Evolutionary conservation across 2,329 filamentous ascomycete species (phyloP).

Genomic region (Leptographium flavum): DNA sequence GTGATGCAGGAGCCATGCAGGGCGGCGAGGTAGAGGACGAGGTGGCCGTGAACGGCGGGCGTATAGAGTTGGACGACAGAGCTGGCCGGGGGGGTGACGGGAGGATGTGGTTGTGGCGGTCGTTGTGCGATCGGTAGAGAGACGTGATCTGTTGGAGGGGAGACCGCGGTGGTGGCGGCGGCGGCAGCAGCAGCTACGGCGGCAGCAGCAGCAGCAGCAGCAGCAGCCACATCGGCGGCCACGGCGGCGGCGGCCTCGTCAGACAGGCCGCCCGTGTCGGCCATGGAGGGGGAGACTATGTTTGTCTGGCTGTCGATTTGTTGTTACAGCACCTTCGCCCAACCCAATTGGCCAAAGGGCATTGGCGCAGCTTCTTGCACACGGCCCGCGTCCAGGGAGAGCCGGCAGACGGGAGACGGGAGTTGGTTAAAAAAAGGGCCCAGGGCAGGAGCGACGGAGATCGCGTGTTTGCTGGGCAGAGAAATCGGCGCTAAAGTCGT

Average conservation of each 20-base stretch:
- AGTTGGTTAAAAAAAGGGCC: too few relatives aligned
- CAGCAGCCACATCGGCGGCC: not conserved
- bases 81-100: not conserved
- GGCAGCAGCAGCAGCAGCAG: not conserved
- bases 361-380: too few relatives aligned
- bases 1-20: slow-evolving; percentile 46
- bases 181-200: not conserved
- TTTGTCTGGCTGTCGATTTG: too few relatives aligned
- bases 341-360: too few relatives aligned
- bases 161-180: not conserved
- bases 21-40: slow-evolving; percentile 41
- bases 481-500: too few relatives aligned
- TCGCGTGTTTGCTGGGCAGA: too few relatives aligned
- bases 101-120: not conserved
- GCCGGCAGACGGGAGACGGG: too few relatives aligned
- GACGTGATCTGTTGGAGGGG: too few relatives aligned
- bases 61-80: slow-evolving; percentile 22
- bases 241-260: not conserved
- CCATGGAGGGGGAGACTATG: not conserved
- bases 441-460: too few relatives aligned
- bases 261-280: not conserved
- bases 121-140: not conserved
- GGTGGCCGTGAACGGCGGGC: slow-evolving; percentile 29
- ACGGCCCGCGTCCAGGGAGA: too few relatives aligned
- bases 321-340: too few relatives aligned